Evolutionary conservation across 139 green algal species (phyloP).

Genomic region (Diplosphaera chodatii): DNA sequence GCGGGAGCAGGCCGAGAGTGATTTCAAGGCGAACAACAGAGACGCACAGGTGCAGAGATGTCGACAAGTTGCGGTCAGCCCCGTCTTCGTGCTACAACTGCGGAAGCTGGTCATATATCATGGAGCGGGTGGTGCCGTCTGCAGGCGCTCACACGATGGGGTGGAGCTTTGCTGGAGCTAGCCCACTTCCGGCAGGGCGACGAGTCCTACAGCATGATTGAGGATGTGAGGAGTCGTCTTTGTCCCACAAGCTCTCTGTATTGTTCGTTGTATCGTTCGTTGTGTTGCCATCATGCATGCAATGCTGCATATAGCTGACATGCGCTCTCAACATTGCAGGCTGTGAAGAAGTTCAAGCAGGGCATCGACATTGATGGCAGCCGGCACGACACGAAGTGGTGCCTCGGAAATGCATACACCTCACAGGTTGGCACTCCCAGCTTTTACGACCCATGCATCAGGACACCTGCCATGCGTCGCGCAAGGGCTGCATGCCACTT

Average conservation of each 20-base stretch:
- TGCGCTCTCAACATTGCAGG: conserved; percentile 29
- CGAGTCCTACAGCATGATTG: conserved; percentile 81
- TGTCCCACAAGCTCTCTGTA: too few species aligned
- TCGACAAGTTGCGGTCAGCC: too few species aligned
- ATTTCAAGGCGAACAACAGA: conserved; percentile 70
- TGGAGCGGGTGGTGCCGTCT: background rate
- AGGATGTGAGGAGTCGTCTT: conserved; percentile 49
- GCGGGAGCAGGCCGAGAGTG: conserved; percentile 56
- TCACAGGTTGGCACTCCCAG: conserved; percentile 35
- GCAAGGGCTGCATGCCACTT: too few species aligned
- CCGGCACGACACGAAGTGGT: conserved; percentile 88
- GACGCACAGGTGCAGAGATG: conserved; percentile 66
- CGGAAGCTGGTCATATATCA: background rate
- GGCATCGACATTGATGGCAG: conserved; percentile 68
- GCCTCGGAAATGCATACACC: conserved; percentile 94
- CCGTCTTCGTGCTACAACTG: background rate
- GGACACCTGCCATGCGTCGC: too few species aligned
- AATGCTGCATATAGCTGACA: background rate
- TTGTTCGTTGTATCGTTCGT: too few species aligned
- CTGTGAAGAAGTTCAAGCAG: conserved; percentile 76
- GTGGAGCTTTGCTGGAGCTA: conserved; percentile 91
- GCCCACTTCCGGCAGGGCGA: conserved; percentile 87
- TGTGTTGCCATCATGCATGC: background rate
- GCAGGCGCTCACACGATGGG: conserved; percentile 90
- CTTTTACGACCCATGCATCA: too few species aligned